Evolutionary conservation across 2,329 filamentous ascomycete species (phyloP), one percentile per base, ranked within the genome.

Genomic region (Xylaria sp.): DNA sequence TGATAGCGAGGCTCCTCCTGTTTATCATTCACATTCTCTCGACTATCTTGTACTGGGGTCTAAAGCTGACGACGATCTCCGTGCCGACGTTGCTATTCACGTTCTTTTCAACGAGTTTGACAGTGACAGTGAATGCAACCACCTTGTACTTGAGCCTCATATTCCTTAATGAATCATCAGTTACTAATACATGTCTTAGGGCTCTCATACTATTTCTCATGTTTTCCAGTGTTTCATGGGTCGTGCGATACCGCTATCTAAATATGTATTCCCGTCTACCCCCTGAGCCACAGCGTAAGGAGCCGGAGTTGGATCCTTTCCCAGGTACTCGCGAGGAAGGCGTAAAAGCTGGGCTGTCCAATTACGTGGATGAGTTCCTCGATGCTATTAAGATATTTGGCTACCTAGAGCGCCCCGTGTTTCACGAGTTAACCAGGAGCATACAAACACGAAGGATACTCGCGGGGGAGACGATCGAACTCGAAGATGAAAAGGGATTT

Each of bases 311-410:
- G 78, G 97, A 98, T 76, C 86, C 99, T 13, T 98, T 98, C 78
- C 94, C 96, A 3, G 95, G 98, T 76, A 91, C 92, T 3, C 93
- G 97, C 76, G 95, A 97, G 74, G 92, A 92, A 59, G 94, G 94
- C 71, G 90, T 90, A 37, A 99, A 99, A 80, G 91, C 94, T 0
- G 96, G 95, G 0, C 85, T 99, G 54, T 90, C 94, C n/a, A 99
- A 94, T 79, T 99, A 99, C 75, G 86, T 99, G 31, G 96, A 99
- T 81, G 97, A 99, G 80, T 99, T 99, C 76, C 84, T 99, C 25
- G 98, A 94, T 78, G 96, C 97, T 37, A 99, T 99, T 84, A 99
- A 98, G 81, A 96, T 99, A 67, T 99, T 99, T 82, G 96, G 96
- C 9, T 99, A 98, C 78, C 85, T 99, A 52, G 96, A 99, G 80